These are phyloP conservation scores for Nakaseomyces sp. DNA, from an alignment of 1,139 yeast species.

Conservation along the genomic window DNA sequence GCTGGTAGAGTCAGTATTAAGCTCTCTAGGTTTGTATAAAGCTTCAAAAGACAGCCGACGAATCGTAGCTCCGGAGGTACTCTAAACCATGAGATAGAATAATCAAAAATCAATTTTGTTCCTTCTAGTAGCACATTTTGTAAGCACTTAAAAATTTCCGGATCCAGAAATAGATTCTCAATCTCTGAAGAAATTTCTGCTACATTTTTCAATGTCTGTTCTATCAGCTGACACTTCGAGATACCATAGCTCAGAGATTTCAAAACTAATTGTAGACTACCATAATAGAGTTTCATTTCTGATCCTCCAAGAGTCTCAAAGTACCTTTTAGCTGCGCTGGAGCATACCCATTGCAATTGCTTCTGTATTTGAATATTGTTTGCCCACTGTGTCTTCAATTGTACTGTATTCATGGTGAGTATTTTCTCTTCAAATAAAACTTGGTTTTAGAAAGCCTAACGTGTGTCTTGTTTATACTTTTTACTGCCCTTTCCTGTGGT, in stretches of 20 bases:
- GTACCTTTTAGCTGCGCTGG: neutral
- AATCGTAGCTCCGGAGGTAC: neutral
- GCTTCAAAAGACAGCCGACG: neutral
- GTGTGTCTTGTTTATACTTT: no score
- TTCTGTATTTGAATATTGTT: conserved; percentile 1
- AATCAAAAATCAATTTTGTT: neutral
- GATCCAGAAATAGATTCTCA: neutral
- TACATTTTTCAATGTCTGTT: neutral
- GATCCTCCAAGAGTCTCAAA: neutral
- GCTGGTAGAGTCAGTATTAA: neutral
- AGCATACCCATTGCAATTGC: conserved; percentile 1
- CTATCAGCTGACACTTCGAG: neutral
- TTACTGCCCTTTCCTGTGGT: no score
- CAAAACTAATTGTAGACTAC: neutral
- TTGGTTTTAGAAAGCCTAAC: neutral
- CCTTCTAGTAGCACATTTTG: neutral
- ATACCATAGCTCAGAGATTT: neutral
- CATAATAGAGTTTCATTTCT: neutral
- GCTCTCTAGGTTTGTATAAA: neutral
- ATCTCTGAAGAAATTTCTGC: neutral
- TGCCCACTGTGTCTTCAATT: neutral
- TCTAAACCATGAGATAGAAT: neutral
- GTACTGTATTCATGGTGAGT: neutral
- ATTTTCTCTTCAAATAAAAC: neutral
- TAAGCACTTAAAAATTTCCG: neutral